Conservation (phyloP, 305 asterid species). For the Fraxinus sp. region DNA sequence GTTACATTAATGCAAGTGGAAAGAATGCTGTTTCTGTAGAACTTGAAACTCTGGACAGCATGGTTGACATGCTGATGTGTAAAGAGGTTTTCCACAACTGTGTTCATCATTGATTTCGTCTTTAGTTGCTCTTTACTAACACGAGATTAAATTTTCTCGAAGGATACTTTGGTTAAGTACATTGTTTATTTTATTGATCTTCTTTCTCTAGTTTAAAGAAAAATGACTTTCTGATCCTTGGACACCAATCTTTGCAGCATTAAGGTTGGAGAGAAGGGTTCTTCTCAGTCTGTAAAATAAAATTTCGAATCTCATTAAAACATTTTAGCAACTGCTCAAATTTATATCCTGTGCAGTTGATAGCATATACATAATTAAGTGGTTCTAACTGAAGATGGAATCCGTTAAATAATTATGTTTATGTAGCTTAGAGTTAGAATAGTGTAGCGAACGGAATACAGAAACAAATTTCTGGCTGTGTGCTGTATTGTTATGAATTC, state of each 20-base stretch:
- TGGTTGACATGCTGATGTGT: slow-evolving; percentile 67
- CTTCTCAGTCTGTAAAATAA: not conserved
- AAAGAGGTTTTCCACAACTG: slow-evolving; percentile 55
- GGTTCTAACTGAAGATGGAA: not conserved
- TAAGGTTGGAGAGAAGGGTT: not conserved
- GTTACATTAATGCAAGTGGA: slow-evolving; percentile 65
- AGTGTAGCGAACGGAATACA: slow-evolving; percentile 14
- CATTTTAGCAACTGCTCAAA: not conserved
- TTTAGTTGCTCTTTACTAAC: not conserved
- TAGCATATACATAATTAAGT: not conserved
- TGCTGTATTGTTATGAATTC: slow-evolving; percentile 15
- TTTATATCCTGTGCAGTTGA: not conserved
- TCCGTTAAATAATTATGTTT: not conserved
- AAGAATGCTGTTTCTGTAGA: slow-evolving; percentile 59
- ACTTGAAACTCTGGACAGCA: slow-evolving; percentile 56
- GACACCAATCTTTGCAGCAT: not conserved
- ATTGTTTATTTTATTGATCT: not conserved
- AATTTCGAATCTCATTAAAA: not conserved
- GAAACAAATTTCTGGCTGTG: slow-evolving; percentile 14
- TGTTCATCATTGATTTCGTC: slow-evolving; percentile 8
- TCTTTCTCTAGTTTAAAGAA: not conserved
- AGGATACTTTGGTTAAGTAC: not conserved
- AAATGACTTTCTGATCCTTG: not conserved
- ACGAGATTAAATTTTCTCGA: not conserved
- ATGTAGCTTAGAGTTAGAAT: slow-evolving; percentile 15